A percentile compares a stretch with the other conserved stretches of the same genome.
These are phyloP conservation scores for Seminavis robusta DNA, from an alignment of 108 stramenopile species.

Conservation along the genomic window DNA sequence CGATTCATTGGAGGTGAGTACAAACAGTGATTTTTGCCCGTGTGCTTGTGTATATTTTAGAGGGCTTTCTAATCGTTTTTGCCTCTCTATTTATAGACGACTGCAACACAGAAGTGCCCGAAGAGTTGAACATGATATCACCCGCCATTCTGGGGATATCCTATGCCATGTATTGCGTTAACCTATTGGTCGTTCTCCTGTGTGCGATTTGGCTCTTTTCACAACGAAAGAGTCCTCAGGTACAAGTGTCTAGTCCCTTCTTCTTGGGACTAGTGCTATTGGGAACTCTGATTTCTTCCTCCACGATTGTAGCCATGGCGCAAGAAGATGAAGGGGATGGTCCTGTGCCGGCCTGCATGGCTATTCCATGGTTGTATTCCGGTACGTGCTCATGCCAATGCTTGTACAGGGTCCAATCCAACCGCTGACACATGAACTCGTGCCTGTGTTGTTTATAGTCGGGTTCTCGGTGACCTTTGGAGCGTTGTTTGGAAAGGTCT, in stretches of 20 bases:
- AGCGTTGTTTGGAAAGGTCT: slow-evolving; percentile 36
- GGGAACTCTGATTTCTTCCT: slow-evolving; percentile 3
- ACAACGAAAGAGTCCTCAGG: slow-evolving; percentile 3
- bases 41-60: too few relatives aligned
- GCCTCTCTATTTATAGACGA: too few relatives aligned
- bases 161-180: not conserved
- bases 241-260: not conserved
- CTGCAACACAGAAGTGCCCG: slow-evolving; percentile 3
- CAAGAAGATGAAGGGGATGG: not conserved
- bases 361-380: slow-evolving; percentile 27
- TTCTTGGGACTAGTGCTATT: slow-evolving; percentile 6
- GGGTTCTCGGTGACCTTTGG: slow-evolving; percentile 27
- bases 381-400: too few relatives aligned
- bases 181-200: not conserved
- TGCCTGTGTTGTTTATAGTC: too few relatives aligned
- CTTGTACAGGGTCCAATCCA: too few relatives aligned
- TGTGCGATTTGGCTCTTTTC: slow-evolving; percentile 5
- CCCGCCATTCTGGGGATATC: not conserved
- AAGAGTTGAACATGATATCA: not conserved
- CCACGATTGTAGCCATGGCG: slow-evolving; percentile 8
- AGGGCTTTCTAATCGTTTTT: too few relatives aligned
- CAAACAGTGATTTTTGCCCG: too few relatives aligned
- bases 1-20: slow-evolving; percentile 6
- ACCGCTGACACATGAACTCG: too few relatives aligned
- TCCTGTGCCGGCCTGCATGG: slow-evolving; percentile 23